Conservation (phyloP, 768 basidiomycete genomes). For the Mycena vulgaris region DNA sequence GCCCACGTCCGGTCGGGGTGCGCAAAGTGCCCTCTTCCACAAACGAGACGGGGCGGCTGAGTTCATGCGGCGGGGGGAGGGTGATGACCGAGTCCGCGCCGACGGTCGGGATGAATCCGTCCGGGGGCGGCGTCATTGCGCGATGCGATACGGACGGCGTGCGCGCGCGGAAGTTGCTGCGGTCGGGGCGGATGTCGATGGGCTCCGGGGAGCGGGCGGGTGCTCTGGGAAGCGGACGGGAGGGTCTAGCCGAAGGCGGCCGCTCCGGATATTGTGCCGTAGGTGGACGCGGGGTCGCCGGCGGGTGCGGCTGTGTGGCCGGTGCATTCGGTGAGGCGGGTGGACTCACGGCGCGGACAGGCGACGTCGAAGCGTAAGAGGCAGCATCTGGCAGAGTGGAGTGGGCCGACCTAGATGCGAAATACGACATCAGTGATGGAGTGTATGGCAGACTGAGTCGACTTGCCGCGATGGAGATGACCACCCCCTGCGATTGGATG, state of each 20-base stretch:
- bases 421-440: background rate
- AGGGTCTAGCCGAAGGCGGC: constrained; percentile 4
- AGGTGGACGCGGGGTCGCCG: background rate
- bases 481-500: constrained; percentile 12
- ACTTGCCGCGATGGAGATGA: constrained; percentile 28
- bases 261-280: background rate
- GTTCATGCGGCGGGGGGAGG: constrained; percentile 68
- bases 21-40: constrained; percentile 21
- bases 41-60: constrained; percentile 47
- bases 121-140: constrained; percentile 56
- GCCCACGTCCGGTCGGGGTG: constrained; percentile 10
- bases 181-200: constrained; percentile 24
- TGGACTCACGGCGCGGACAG: constrained; percentile 6
- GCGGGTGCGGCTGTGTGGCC: background rate
- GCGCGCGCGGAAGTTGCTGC: constrained; percentile 4
- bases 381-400: constrained; percentile 21
- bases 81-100: constrained; percentile 54
- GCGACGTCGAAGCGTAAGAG: constrained; percentile 25
- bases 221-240: constrained; percentile 26
- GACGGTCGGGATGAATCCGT: constrained; percentile 66
- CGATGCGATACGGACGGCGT: constrained; percentile 40
- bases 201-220: constrained; percentile 20
- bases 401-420: constrained; percentile 16
- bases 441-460: background rate
- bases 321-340: background rate